Evolutionary conservation across 2,329 filamentous ascomycete genomes (phyloP).

Genomic region (Trichoderma pleuroti): DNA sequence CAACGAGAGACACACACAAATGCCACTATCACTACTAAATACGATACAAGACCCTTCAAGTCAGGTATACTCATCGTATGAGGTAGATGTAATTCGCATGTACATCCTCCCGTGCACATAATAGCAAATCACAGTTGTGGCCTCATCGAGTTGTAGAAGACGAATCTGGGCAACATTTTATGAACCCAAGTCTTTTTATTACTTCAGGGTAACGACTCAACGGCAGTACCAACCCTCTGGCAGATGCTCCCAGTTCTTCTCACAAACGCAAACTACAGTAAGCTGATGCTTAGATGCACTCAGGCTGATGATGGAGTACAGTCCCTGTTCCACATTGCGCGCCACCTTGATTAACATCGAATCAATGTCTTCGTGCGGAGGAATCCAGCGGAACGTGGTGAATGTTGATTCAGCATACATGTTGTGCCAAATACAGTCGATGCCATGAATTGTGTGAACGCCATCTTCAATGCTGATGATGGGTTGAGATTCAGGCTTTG

Average conservation of each 20-base stretch:
- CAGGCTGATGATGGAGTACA: conserved; percentile 17
- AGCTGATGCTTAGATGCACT: conserved; percentile 14
- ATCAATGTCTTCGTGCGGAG: background rate
- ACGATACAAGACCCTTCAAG: background rate
- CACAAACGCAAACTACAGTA: conserved; percentile 3
- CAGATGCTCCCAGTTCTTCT: conserved; percentile 13
- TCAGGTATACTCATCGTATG: background rate
- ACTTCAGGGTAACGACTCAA: background rate
- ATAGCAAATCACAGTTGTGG: background rate
- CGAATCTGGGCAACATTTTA: background rate
- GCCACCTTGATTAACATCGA: conserved; percentile 6
- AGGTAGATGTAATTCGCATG: background rate
- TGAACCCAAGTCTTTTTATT: background rate
- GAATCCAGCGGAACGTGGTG: conserved; percentile 5
- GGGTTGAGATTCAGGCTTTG: background rate
- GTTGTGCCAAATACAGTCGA: conserved; percentile 18
- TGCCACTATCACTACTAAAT: background rate
- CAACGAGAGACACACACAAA: background rate
- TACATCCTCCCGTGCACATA: background rate
- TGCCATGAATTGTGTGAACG: conserved; percentile 1
- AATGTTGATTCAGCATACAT: conserved; percentile 13
- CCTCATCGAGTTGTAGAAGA: background rate
- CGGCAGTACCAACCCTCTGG: conserved; percentile 9
- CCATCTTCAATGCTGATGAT: background rate
- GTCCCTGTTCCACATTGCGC: conserved; percentile 11